Conservation (phyloP, 345 rosid species). For the Rhodomyrtus tomentosa region DNA sequence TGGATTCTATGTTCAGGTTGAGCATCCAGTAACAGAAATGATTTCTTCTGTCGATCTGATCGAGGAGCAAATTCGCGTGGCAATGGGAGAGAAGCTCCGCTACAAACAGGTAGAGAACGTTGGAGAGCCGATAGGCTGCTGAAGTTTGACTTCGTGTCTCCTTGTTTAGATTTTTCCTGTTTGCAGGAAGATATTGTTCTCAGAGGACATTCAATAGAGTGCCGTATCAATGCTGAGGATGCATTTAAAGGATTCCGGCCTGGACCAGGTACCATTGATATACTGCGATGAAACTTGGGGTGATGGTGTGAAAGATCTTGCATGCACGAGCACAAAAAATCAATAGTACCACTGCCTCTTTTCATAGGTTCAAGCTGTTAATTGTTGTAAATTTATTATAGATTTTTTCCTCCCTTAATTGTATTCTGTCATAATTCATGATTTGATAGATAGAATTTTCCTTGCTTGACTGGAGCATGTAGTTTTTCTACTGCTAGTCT, state of each 20-base stretch:
- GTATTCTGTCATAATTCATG: not conserved
- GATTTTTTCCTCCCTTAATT: not conserved
- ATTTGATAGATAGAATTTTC: not conserved
- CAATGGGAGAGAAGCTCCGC: slow-evolving; percentile 88
- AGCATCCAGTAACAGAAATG: slow-evolving; percentile 99
- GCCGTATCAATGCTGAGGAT: slow-evolving; percentile 98
- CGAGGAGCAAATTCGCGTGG: slow-evolving; percentile 96
- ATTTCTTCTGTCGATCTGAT: slow-evolving; percentile 93
- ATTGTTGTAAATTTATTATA: not conserved
- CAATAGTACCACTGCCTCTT: not conserved
- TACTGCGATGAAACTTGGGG: not conserved
- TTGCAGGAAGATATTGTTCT: slow-evolving; percentile 89
- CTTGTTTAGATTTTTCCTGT: not conserved
- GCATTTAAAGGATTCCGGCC: slow-evolving; percentile 96
- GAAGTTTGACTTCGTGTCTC: not conserved
- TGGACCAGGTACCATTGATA: slow-evolving; percentile 62
- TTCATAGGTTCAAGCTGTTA: not conserved
- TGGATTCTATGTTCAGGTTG: slow-evolving; percentile 40
- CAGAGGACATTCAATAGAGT: slow-evolving; percentile 95
- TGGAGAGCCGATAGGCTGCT: not conserved
- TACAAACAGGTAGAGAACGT: slow-evolving; percentile 58
- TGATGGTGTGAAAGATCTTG: not conserved
- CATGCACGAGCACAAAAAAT: not conserved
- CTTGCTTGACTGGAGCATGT: not conserved
- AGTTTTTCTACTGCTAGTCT: not conserved